Evolutionary conservation across 2,329 filamentous ascomycete genomes (phyloP).

Genomic region (Xylaria sp.): DNA sequence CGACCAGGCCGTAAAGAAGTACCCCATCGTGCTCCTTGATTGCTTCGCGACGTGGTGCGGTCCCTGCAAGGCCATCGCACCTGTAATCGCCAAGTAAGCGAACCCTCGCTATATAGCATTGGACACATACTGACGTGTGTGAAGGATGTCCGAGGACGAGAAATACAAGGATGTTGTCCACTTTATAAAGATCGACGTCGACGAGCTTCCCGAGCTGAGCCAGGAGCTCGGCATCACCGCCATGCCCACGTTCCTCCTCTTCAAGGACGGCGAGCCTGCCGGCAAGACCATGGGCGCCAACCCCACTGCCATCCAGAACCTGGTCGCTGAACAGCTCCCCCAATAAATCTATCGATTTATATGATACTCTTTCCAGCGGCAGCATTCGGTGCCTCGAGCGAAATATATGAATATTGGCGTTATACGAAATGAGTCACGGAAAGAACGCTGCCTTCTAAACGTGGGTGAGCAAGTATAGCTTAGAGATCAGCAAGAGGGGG

Average conservation of each 20-base stretch:
- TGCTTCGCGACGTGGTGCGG: slow-evolving; percentile 93
- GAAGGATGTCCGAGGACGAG: slow-evolving; percentile 68
- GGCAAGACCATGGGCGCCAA: slow-evolving; percentile 84
- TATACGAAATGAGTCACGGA: background rate
- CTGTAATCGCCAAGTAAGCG: slow-evolving; percentile 73
- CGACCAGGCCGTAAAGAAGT: slow-evolving; percentile 48
- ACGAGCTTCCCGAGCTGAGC: slow-evolving; percentile 79
- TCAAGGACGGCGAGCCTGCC: slow-evolving; percentile 80
- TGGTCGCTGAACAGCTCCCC: slow-evolving; percentile 45
- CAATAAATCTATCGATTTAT: background rate
- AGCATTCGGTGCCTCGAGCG: background rate
- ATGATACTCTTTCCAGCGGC: background rate
- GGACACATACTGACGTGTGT: slow-evolving; percentile 25
- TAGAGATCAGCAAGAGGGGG: background rate
- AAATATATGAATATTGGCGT: background rate
- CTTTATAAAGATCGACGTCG: slow-evolving; percentile 94
- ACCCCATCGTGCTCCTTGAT: slow-evolving; percentile 80
- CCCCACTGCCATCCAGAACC: slow-evolving; percentile 70
- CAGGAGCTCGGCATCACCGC: slow-evolving; percentile 83
- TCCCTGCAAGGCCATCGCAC: slow-evolving; percentile 91
- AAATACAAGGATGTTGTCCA: slow-evolving; percentile 69
- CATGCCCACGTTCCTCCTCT: slow-evolving; percentile 92
- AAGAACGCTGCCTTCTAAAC: background rate
- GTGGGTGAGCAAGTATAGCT: background rate
- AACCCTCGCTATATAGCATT: background rate